Conservation (phyloP, 2,329 filamentous ascomycete genomes). For the Mycocentrospora acerina region DNA sequence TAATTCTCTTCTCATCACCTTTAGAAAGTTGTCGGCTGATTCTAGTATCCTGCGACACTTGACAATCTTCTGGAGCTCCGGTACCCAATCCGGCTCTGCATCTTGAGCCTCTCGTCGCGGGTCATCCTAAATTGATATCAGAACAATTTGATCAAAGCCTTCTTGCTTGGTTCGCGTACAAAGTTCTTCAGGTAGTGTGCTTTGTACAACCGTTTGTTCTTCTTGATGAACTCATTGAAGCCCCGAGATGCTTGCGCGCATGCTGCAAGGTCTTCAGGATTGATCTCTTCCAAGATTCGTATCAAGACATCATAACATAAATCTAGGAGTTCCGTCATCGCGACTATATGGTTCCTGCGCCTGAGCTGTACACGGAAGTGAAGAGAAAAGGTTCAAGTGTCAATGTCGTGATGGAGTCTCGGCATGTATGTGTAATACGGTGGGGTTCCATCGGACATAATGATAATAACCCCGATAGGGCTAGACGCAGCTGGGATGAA, state of each 20-base stretch:
- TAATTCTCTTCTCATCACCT: constrained; percentile 30
- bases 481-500: no score
- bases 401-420: no score
- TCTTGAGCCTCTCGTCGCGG: constrained; percentile 31
- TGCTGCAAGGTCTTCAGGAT: constrained; percentile 33
- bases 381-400: no score
- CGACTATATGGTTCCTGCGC: no score
- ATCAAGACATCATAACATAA: constrained; percentile 41
- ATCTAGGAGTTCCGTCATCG: constrained; percentile 35
- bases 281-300: constrained; percentile 34
- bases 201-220: constrained; percentile 62
- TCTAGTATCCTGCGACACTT: constrained; percentile 48
- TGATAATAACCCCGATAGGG: no score
- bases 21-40: constrained; percentile 43
- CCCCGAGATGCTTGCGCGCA: constrained; percentile 31
- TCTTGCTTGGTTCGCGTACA: constrained; percentile 47
- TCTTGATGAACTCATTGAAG: constrained; percentile 57
- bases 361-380: no score
- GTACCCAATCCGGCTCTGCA: constrained; percentile 34
- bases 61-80: constrained; percentile 31
- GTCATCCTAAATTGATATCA: constrained; percentile 40
- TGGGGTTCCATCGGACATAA: no score
- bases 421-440: no score
- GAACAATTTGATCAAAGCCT: not conserved
- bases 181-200: constrained; percentile 61